Conservation (phyloP, 495 filamentous ascomycete genomes). For the Beverwykella pulmonaria region DNA sequence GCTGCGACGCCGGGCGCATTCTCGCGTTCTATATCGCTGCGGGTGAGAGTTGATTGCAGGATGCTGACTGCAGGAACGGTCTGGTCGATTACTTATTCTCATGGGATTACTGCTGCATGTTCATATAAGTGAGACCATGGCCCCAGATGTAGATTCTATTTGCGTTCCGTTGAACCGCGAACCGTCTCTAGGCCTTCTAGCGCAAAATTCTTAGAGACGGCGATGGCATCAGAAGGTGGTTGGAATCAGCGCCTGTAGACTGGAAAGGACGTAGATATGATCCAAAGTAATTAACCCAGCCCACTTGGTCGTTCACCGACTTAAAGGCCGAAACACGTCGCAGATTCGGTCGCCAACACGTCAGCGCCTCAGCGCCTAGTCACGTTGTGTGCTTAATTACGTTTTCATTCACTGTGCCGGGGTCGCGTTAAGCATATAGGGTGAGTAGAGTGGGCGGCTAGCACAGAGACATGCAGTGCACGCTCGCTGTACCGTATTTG, state of each 20-base stretch:
- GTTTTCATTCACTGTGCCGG: background rate
- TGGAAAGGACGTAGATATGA: background rate
- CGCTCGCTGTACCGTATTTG: too few species aligned
- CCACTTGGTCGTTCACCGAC: slow-evolving; percentile 1
- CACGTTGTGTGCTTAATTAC: background rate
- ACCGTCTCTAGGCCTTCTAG: background rate
- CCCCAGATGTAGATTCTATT: too few species aligned
- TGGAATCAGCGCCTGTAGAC: too few species aligned
- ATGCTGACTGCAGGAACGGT: background rate
- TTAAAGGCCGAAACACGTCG: background rate
- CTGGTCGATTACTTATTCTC: too few species aligned
- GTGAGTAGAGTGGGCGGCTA: background rate
- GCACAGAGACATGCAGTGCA: too few species aligned
- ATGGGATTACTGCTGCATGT: too few species aligned
- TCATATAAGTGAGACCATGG: too few species aligned
- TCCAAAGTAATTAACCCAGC: background rate
- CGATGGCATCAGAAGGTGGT: too few species aligned
- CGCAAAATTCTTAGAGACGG: too few species aligned
- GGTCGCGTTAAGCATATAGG: too few species aligned
- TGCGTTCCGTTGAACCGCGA: background rate
- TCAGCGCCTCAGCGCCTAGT: background rate
- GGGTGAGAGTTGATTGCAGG: background rate
- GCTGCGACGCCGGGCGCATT: background rate
- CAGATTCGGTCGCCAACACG: background rate
- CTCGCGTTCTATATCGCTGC: background rate